These are phyloP conservation scores for Asterochloris erici DNA, from an alignment of 139 green algal genomes.

Conservation along the genomic window DNA sequence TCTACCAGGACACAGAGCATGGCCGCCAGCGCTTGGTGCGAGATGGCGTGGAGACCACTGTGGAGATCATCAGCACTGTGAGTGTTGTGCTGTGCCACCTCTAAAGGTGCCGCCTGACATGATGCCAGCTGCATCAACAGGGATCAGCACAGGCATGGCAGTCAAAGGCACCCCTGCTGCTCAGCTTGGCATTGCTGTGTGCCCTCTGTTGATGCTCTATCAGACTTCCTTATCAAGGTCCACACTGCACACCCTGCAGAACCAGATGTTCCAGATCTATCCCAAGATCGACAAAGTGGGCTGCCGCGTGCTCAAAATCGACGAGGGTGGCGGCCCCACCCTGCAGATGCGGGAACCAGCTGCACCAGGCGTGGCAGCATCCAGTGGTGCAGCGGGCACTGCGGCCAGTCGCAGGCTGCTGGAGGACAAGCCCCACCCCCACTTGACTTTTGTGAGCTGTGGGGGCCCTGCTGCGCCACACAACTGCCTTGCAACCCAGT, in stretches of 20 bases:
- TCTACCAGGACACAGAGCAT: constrained; percentile 34
- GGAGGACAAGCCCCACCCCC: not conserved
- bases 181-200: not conserved
- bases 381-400: not conserved
- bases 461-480: too few species aligned
- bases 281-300: too few species aligned
- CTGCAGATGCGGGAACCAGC: too few species aligned
- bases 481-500: too few species aligned
- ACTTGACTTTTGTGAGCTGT: not conserved
- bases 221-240: too few species aligned
- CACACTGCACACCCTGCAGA: too few species aligned
- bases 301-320: too few species aligned
- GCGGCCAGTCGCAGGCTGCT: not conserved
- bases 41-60: constrained; percentile 39
- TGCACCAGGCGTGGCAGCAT: too few species aligned
- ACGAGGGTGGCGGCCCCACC: too few species aligned
- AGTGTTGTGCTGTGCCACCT: not conserved
- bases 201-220: not conserved
- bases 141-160: too few species aligned
- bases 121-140: not conserved
- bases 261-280: too few species aligned
- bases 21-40: constrained; percentile 34
- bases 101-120: not conserved
- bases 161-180: too few species aligned
- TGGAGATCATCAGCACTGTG: constrained; percentile 17